Conservation (phyloP, 495 filamentous ascomycete genomes). For the Podospora fimiseda region DNA sequence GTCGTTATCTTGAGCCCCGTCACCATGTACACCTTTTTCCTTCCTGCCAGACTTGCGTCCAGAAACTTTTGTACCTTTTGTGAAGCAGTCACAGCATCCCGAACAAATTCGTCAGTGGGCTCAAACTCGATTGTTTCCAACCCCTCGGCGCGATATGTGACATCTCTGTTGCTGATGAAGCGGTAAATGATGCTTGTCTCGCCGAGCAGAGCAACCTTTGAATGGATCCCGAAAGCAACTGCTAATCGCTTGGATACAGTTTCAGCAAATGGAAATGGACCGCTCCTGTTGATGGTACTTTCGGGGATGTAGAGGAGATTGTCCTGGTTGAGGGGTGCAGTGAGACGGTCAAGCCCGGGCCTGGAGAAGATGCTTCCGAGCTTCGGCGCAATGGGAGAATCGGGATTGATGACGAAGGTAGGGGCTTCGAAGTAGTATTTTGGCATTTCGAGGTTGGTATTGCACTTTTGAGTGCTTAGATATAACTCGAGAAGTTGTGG, state of each 20-base stretch:
- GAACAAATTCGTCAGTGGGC: background rate
- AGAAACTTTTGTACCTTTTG: background rate
- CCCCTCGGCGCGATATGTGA: background rate
- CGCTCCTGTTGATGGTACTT: background rate
- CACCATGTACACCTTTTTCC: background rate
- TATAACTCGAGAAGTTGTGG: background rate
- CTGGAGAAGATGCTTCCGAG: background rate
- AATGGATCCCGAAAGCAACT: background rate
- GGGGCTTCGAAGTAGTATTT: background rate
- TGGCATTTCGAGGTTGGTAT: background rate
- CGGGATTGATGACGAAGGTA: background rate
- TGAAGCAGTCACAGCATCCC: background rate
- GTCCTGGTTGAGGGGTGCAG: background rate
- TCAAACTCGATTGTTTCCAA: background rate
- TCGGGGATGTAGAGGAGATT: background rate
- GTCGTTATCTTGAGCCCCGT: background rate
- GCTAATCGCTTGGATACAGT: background rate
- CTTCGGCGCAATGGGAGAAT: background rate
- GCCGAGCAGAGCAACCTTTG: background rate
- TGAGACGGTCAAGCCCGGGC: background rate
- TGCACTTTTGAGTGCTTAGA: background rate
- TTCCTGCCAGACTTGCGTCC: background rate
- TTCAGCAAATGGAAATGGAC: background rate
- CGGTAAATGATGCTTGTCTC: background rate
- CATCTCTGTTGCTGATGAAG: background rate